Evolutionary conservation across 768 basidiomycete species (phyloP).

Genomic region (Russula sp.): DNA sequence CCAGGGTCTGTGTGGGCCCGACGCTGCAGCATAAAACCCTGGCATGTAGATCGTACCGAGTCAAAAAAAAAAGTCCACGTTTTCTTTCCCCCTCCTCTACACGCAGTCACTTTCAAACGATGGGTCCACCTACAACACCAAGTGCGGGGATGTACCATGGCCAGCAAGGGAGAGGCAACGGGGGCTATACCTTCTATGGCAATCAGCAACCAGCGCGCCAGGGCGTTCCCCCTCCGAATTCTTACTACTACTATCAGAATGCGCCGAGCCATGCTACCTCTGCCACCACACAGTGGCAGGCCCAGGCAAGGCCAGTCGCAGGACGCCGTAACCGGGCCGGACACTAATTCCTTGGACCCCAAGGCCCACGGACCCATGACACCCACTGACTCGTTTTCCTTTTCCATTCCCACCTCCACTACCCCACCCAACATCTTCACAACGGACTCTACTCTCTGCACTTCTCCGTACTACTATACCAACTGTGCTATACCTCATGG

Average conservation of each 20-base stretch:
- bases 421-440: too few species aligned
- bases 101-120: not conserved
- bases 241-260: not conserved
- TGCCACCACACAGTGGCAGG: too few species aligned
- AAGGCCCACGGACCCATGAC: too few species aligned
- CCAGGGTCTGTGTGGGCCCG: not conserved
- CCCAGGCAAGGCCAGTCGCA: not conserved
- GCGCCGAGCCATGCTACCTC: not conserved
- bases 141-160: not conserved
- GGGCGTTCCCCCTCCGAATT: not conserved
- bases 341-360: not conserved
- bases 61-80: not conserved
- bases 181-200: not conserved
- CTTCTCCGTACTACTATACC: not conserved
- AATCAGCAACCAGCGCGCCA: not conserved
- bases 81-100: not conserved
- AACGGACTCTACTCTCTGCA: too few species aligned
- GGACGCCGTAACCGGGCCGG: constrained; percentile 1
- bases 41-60: not conserved
- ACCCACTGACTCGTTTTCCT: not conserved
- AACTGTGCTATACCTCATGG: not conserved
- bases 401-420: not conserved
- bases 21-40: not conserved
- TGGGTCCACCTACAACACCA: constrained; percentile 15
- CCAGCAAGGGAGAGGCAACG: constrained; percentile 1